Base-by-base conservation (phyloP, 208 protist species). In the Leishmania turanica region DNA sequence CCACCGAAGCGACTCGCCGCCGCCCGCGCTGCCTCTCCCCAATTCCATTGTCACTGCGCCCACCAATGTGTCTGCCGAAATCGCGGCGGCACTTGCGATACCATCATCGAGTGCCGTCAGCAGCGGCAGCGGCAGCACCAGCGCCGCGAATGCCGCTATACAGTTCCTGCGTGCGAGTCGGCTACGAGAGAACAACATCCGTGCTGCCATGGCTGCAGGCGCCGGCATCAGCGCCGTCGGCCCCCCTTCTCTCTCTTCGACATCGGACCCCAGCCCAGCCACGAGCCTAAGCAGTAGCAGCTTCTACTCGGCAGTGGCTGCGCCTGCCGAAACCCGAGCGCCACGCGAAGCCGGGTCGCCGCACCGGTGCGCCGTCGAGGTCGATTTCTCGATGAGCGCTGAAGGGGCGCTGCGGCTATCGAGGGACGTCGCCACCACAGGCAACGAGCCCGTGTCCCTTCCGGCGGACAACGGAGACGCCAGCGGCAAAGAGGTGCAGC, bases 141-240 rank as follows among this genome's bases (percentile, higher is more conserved):
- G 77, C 71, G 76, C 78, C 49, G 71, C 53, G 62, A 72, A 84
- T 73, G 84, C 75, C 27, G 85, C 85, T 27, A 73, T 73, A 21
- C 81, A 88, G 81, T 88, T 88, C 64, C 77, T 88, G 21, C 60
- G 54, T 8, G 81, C 81, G 56, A 82, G 84, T 74, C 79, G 77
- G 3, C 84, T 73, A 7, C 31, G 13, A 7, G 58, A 82, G 6
- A 82, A 82, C 34, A 78, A 84, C 47, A 77, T 78, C 9, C 24
- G 31, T 13, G 70, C 68, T n/a, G 17, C n/a, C 37, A 31, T 77
- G 3, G 37, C 53, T 5, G 49, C 70, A 75, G 49, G 70, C 42
- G 31, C n/a, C 49, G 70, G 70, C 70, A 58, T 21, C 70, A 75
- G 69, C 69, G 42, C 19, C 27, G 69, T 37, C 51, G 45, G 3